Evolutionary conservation across 306 rosid species (phyloP), one percentile per base, ranked within the genome.

Genomic region (Leucaena leucocephala): DNA sequence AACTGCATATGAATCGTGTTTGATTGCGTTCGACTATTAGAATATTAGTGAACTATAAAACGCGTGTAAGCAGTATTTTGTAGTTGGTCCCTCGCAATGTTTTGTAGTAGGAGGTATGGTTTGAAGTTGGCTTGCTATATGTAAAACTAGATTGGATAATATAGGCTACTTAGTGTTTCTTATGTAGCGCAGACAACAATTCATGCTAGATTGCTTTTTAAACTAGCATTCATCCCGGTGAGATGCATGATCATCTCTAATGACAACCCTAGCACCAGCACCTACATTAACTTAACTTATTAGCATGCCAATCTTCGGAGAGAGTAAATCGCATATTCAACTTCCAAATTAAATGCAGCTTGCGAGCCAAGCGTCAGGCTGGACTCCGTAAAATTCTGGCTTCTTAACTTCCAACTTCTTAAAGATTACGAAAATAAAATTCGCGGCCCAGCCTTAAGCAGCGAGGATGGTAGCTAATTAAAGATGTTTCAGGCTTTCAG

Each of bases 41-140:
- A 19, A 19, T 66, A 22, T 45, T 33, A 68, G 2, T 16, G 68
- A 49, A 76, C 50, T 50, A 58, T 58, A 76, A 45, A 21, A 43
- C 27, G 73, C 68, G 50, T 49, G 69, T 54, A 15, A 67, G 54
- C 52, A 55, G 44, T 66, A 55, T 66, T 52, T 80, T 50, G 8
- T 2, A 35, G n/a, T 21, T 34, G 54, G 17, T 35, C 22, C 2
- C 68, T 34, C 15, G 16, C 54, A 12, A 19, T 57, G 7, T 17
- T 63, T 59, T 36, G 68, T 15, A 14, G 8, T 67, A 34, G 3
- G 68, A 36, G 44, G 22, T 40, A 36, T 64, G 16, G 13, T 66
- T 66, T 66, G 71, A n/a, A 3, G 39, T 39, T n/a, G 46, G 1
- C 46, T 3, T 38, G 14, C 21, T 3, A 39, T 66, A 16, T 17